These are phyloP conservation scores for Lasiodiplodia gonubiensis DNA, from an alignment of 2,329 filamentous ascomycete genomes.

Conservation along the genomic window DNA sequence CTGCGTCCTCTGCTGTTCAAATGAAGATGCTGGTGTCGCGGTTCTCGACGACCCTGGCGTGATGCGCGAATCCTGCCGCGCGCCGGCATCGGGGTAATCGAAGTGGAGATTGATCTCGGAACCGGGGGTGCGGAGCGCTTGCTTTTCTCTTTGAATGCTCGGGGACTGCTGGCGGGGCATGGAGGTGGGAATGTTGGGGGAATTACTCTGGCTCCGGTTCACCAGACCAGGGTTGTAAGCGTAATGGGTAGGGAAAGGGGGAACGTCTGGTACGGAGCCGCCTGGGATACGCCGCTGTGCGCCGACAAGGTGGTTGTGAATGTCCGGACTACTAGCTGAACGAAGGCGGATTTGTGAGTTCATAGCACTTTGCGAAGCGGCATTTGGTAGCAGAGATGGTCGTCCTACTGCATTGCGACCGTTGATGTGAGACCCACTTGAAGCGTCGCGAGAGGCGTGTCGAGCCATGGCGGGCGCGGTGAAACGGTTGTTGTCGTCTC, in stretches of 20 bases:
- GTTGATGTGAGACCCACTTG: constrained; percentile 66
- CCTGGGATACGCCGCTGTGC: constrained; percentile 58
- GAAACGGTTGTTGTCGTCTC: constrained; percentile 78
- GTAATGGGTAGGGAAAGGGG: constrained; percentile 62
- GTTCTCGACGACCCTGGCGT: constrained; percentile 38
- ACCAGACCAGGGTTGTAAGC: constrained; percentile 65
- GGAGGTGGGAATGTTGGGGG: constrained; percentile 68
- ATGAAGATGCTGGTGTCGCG: constrained; percentile 47
- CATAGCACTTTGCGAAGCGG: constrained; percentile 53
- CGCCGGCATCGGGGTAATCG: constrained; percentile 43
- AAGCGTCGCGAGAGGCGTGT: constrained; percentile 77
- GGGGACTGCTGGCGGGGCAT: constrained; percentile 76
- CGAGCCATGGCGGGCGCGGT: constrained; percentile 87
- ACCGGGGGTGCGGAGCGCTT: constrained; percentile 26
- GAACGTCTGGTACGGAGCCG: constrained; percentile 51
- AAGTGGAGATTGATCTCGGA: constrained; percentile 42
- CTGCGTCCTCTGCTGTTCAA: constrained; percentile 47
- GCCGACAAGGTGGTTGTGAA: constrained; percentile 71
- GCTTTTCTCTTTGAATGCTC: constrained; percentile 64
- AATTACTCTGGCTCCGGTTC: constrained; percentile 81
- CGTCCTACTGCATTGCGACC: constrained; percentile 70
- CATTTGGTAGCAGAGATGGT: constrained; percentile 77
- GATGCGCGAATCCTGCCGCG: constrained; percentile 40
- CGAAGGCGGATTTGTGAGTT: constrained; percentile 74
- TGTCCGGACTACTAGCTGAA: constrained; percentile 95